Conservation (phyloP, 106 monocot genomes). For the Allium fistulosum region DNA sequence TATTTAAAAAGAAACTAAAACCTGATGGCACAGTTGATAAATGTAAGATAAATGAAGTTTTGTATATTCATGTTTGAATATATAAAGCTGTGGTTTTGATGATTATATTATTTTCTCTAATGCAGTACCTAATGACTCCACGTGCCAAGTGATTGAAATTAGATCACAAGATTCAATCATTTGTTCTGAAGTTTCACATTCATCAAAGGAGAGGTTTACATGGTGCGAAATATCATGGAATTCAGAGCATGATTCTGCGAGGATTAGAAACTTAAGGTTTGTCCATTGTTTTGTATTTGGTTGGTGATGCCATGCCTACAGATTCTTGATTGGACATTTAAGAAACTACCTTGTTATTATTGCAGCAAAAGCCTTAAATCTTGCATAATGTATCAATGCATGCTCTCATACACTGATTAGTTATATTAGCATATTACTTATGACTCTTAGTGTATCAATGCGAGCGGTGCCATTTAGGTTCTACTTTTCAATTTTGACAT, state of each 20-base stretch:
- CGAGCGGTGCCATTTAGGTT: too few relatives aligned
- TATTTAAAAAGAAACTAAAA: too few relatives aligned
- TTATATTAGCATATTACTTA: too few relatives aligned
- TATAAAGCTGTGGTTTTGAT: not conserved
- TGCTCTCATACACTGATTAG: too few relatives aligned
- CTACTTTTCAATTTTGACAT: too few relatives aligned
- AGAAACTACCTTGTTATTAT: too few relatives aligned
- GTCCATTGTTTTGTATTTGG: not conserved
- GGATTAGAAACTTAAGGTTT: constrained; percentile 68
- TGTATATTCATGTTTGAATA: not conserved
- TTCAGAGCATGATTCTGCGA: constrained; percentile 19
- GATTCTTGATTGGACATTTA: too few relatives aligned
- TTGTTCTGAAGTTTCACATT: constrained; percentile 27
- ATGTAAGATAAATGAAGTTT: not conserved
- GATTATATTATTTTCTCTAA: not conserved
- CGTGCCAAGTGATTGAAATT: constrained; percentile 42
- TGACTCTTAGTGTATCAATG: too few relatives aligned
- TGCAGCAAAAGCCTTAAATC: too few relatives aligned
- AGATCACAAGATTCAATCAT: constrained; percentile 25
- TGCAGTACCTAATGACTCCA: constrained; percentile 55
- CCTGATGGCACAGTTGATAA: too few relatives aligned
- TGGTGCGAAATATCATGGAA: constrained; percentile 64
- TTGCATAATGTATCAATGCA: too few relatives aligned
- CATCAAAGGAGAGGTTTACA: constrained; percentile 17
- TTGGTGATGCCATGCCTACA: not conserved